Conservation (phyloP, 805 yeast genomes). For the Lachancea cidri region DNA sequence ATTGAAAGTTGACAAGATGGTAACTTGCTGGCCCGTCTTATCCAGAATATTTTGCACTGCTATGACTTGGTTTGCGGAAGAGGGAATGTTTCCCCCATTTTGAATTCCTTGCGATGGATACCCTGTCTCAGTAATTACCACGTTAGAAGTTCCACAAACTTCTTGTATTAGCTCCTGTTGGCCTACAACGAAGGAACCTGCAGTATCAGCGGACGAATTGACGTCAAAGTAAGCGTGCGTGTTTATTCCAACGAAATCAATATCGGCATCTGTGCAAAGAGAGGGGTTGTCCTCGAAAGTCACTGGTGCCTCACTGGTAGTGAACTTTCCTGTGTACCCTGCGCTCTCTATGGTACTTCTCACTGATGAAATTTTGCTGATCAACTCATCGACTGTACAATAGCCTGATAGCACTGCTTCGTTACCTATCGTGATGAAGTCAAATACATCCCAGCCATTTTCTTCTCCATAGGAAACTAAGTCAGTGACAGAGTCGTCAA, state of each 20-base stretch:
- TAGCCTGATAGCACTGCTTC: conserved; percentile 72
- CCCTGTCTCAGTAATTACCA: conserved; percentile 80
- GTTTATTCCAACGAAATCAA: conserved; percentile 83
- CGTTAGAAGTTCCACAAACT: conserved; percentile 50
- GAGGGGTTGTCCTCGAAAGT: conserved; percentile 56
- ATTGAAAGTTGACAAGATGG: conserved; percentile 73
- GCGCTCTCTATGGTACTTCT: conserved; percentile 52
- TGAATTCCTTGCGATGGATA: conserved; percentile 72
- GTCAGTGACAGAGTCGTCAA: conserved; percentile 52
- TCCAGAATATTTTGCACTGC: conserved; percentile 64
- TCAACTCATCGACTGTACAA: conserved; percentile 56
- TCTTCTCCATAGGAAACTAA: conserved; percentile 49
- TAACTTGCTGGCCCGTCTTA: conserved; percentile 52
- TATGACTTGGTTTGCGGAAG: conserved; percentile 58
- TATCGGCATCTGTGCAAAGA: conserved; percentile 62
- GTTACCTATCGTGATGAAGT: conserved; percentile 77
- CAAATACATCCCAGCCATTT: conserved; percentile 69
- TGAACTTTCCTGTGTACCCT: conserved; percentile 71
- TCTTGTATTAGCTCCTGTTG: conserved; percentile 53
- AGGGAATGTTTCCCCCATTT: conserved; percentile 73
- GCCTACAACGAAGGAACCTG: conserved; percentile 66
- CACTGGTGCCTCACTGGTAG: conserved; percentile 90
- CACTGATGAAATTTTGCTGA: conserved; percentile 59
- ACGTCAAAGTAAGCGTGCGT: conserved; percentile 81
- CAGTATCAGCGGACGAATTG: conserved; percentile 51